Conservation (phyloP, 257 asterid species). For the Solanum microdontum region DNA sequence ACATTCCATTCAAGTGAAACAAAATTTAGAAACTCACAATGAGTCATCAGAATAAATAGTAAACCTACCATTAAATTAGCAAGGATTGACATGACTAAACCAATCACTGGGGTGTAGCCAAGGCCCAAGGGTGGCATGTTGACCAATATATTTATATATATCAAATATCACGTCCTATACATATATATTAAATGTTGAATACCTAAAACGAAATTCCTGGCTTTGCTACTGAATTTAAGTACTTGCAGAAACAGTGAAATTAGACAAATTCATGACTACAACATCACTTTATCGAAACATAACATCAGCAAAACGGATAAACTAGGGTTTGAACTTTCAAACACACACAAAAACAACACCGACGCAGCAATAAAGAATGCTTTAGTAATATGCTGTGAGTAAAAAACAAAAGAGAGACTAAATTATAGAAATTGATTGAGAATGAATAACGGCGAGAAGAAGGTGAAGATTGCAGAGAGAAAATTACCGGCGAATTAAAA, state of each 20-base stretch:
- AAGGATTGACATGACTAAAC: not conserved
- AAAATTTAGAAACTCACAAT: not conserved
- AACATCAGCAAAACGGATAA: not conserved
- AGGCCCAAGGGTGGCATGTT: not conserved
- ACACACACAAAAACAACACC: not conserved
- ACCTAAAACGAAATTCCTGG: not conserved
- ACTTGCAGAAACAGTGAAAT: not conserved
- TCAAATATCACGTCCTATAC: not conserved
- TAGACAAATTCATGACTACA: not conserved
- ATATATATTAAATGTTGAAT: not conserved
- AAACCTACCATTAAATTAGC: not conserved
- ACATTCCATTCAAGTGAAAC: not conserved
- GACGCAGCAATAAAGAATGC: not conserved
- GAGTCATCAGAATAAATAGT: not conserved
- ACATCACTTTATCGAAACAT: not conserved
- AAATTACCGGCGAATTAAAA: not conserved
- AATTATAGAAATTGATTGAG: not conserved
- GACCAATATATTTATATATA: not conserved
- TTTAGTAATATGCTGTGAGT: not conserved
- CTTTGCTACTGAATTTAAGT: not conserved
- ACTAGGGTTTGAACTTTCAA: conserved; percentile 3
- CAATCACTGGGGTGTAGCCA: not conserved
- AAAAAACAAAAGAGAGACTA: not conserved
- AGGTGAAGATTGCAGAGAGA: conserved; percentile 1
- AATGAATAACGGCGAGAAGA: not conserved